Percentiles rank a stretch among this genome's conserved stretches.
Evolutionary conservation across 148 eudicot species (phyloP).

Genomic region (Pouteria glomerata): DNA sequence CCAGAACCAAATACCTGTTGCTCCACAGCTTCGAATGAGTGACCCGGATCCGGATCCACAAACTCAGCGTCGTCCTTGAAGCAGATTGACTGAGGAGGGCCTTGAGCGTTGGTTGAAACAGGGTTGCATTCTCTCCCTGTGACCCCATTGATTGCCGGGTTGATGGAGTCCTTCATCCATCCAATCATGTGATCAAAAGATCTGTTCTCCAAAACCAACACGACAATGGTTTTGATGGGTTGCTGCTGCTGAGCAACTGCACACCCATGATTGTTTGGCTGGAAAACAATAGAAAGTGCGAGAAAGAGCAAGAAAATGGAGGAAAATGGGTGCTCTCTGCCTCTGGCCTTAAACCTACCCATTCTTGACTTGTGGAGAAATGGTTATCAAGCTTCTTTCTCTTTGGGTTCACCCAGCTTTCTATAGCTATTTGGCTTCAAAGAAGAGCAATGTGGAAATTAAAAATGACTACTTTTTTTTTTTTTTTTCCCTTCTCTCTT

Average conservation of each 20-base stretch:
- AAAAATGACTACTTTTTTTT: neutral
- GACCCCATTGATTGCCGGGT: constrained; percentile 72
- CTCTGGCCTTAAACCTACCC: constrained; percentile 15
- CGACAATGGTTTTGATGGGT: constrained; percentile 80
- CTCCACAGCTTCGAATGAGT: constrained; percentile 68
- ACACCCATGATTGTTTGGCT: constrained; percentile 7
- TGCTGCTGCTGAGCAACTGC: constrained; percentile 21
- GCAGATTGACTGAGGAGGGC: constrained; percentile 40
- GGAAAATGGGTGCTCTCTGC: constrained; percentile 9
- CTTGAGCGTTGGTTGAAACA: constrained; percentile 31
- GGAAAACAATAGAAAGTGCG: constrained; percentile 18
- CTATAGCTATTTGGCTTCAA: no score
- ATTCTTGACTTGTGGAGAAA: constrained; percentile 21
- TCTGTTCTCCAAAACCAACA: constrained; percentile 80
- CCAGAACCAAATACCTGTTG: constrained; percentile 75
- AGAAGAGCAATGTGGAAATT: constrained; percentile 3
- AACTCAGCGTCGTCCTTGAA: constrained; percentile 60
- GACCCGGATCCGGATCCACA: constrained; percentile 93
- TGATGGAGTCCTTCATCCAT: constrained; percentile 85
- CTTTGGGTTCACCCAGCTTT: neutral
- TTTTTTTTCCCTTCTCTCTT: neutral
- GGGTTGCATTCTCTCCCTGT: constrained; percentile 80
- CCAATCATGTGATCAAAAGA: constrained; percentile 94
- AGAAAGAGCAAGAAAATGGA: constrained; percentile 28
- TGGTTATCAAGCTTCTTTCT: neutral